These are phyloP conservation scores for Flaveria sonorensis DNA, from an alignment of 129 eudicot species.

Conservation along the genomic window DNA sequence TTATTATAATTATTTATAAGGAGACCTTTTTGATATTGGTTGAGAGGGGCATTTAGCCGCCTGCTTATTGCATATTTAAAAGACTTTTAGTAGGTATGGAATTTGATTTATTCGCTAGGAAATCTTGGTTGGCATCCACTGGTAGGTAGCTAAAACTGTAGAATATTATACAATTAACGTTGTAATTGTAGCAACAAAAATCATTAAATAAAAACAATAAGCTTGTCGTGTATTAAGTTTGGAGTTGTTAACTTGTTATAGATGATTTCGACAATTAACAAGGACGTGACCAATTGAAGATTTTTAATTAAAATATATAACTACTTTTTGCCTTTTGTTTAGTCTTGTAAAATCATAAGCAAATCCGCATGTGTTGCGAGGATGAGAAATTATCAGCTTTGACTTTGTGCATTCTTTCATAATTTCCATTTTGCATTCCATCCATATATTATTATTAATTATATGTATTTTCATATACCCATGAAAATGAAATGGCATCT, in stretches of 20 bases:
- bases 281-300: neutral
- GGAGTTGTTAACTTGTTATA: neutral
- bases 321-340: neutral
- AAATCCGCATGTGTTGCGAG: neutral
- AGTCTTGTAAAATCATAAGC: neutral
- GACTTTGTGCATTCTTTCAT: neutral
- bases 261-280: neutral
- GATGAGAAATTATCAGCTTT: slow-evolving; percentile 12
- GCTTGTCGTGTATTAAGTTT: neutral
- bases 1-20: neutral
- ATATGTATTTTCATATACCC: neutral
- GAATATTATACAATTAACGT: too few relatives aligned
- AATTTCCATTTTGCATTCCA: neutral
- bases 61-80: slow-evolving; percentile 7
- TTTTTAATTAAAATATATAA: neutral
- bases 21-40: neutral
- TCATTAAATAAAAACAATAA: neutral
- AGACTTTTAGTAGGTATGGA: slow-evolving; percentile 26
- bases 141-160: neutral
- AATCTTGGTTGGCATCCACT: slow-evolving; percentile 29
- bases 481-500: neutral
- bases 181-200: neutral
- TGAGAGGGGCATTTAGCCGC: slow-evolving; percentile 24
- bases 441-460: neutral
- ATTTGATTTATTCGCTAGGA: slow-evolving; percentile 6